Evolutionary conservation across 495 filamentous ascomycete genomes (phyloP).

Genomic region (Penicillium roqueforti): DNA sequence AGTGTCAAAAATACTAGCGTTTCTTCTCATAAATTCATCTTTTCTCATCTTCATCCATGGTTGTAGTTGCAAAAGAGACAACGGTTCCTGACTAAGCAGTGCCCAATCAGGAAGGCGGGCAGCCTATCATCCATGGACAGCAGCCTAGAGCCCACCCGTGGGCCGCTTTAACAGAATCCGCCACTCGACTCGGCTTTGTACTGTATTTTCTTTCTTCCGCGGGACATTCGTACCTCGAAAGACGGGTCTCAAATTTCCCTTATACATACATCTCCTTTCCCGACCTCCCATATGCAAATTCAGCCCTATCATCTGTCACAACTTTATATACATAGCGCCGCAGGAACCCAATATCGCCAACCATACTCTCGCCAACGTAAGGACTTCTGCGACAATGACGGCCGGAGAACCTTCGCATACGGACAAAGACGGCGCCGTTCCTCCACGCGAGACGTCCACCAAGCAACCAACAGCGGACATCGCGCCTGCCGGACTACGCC

Average conservation of each 20-base stretch:
- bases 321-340: conserved; percentile 13
- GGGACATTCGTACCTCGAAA: not conserved
- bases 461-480: not conserved
- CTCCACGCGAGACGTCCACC: not conserved
- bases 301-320: not conserved
- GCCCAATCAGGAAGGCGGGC: not conserved
- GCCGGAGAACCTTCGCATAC: conserved; percentile 11
- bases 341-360: conserved; percentile 6
- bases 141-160: not conserved
- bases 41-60: not conserved
- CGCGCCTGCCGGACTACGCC: conserved; percentile 14
- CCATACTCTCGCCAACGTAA: conserved; percentile 1
- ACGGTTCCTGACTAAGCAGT: not conserved
- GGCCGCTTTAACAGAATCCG: not conserved
- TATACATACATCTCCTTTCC: not conserved
- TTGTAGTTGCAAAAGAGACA: not conserved
- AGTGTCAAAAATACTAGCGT: conserved; percentile 10
- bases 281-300: not conserved
- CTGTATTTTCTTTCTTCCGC: not conserved
- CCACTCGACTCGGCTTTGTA: not conserved
- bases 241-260: not conserved
- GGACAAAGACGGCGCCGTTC: not conserved
- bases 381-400: conserved; percentile 17
- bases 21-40: conserved; percentile 7
- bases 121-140: not conserved